Conservation (phyloP, 768 basidiomycete species). For the Udeniomyces megalosporus region DNA sequence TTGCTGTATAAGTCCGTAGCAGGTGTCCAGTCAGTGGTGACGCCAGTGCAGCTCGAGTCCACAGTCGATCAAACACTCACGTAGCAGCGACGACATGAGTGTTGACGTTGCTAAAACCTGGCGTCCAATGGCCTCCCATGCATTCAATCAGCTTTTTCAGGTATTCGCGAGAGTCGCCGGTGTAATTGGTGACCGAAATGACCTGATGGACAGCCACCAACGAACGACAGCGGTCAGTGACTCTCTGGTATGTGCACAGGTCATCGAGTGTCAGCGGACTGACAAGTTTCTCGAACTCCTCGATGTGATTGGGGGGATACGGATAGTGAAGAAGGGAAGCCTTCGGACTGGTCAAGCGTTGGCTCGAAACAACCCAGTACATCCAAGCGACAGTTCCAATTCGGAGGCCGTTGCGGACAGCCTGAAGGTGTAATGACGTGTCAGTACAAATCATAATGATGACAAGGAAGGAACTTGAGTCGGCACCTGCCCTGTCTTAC, state of each 20-base stretch:
- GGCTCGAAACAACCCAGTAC: slow-evolving; percentile 55
- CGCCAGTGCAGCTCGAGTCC: too few species aligned
- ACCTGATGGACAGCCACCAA: slow-evolving; percentile 33
- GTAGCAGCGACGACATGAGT: slow-evolving; percentile 69
- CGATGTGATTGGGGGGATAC: slow-evolving; percentile 44
- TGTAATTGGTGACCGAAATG: slow-evolving; percentile 78
- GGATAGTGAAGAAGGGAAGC: slow-evolving; percentile 77
- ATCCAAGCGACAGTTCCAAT: slow-evolving; percentile 74
- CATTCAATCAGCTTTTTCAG: slow-evolving; percentile 61
- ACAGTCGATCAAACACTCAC: slow-evolving; percentile 40
- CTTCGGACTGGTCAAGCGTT: slow-evolving; percentile 45
- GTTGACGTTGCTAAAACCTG: slow-evolving; percentile 56
- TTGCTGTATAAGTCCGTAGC: slow-evolving; percentile 14
- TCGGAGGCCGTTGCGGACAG: slow-evolving; percentile 40
- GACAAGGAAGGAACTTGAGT: not conserved
- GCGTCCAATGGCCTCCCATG: slow-evolving; percentile 66
- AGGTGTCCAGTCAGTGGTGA: too few species aligned
- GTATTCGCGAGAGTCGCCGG: slow-evolving; percentile 70
- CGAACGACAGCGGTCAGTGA: not conserved
- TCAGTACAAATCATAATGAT: not conserved
- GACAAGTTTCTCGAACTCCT: slow-evolving; percentile 47
- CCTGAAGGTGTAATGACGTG: slow-evolving; percentile 34
- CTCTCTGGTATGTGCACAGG: too few species aligned
- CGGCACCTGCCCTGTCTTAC: too few species aligned
- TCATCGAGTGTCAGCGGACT: slow-evolving; percentile 22